Evolutionary conservation across 2,329 filamentous ascomycete species (phyloP), one percentile per base, ranked within the genome.

Genomic region (Penicillium sp.): DNA sequence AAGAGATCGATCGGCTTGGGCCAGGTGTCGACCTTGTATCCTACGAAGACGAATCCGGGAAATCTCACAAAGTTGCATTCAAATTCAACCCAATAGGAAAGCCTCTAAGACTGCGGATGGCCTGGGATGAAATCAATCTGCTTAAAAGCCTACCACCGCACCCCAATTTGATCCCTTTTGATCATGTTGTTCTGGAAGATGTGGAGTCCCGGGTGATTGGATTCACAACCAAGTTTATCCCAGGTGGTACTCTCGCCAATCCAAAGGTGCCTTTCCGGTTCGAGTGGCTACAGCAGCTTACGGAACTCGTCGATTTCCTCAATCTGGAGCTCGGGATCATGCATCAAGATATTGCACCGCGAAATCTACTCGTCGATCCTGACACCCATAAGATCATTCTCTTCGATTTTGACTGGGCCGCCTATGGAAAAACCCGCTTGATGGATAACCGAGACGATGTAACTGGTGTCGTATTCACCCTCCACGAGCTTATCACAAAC

Each of bases 331-430:
- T 57, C 6, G 56, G 57, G 6, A 54, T 62, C 29, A 59, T 56
- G 39, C 50, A 63, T 48, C 55, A 62, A 50, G 54, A 61, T 32
- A 54, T 61, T 38, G 50, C 53, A 32, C 55, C 52, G 8, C 48
- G 52, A 8, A 61, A 60, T 44, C 47, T 60, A 2, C 44, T 61
- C 20, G 40, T 60, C 38, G 52, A 60, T 39, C 40, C 47, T 15
- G 8, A 33, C 9, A 48, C 46, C 29, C 4, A 49, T 2, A 47
- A 46, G 11, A 46, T 59, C 6, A 29, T 50, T 36, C 51, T 56
- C 13, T 56, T 56, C 22, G 49, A 57, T 27, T 57, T 57, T 18
- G 37, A 57, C 34, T 33, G 44, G 31, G 52, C 46, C 18, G 40
- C 44, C 42, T 30, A 17, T 13, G 48, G 50, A n/a, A 30, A 51